A percentile compares a stretch with the other conserved stretches of the same genome.
Evolutionary conservation across 306 rosid genomes (phyloP).

Genomic region (Lablab purpureus): DNA sequence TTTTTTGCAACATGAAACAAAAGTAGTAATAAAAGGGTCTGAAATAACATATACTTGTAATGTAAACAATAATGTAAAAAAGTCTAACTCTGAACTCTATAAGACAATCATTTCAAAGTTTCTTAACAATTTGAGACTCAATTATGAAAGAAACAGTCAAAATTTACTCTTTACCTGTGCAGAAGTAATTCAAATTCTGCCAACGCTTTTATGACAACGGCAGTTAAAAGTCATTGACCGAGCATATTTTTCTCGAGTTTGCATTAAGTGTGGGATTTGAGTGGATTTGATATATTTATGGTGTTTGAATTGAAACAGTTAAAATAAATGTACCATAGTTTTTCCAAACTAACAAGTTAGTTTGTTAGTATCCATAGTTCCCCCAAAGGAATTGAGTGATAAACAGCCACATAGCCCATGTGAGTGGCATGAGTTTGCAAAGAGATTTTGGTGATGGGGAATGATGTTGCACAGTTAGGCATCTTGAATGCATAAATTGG

Average conservation of each 20-base stretch:
- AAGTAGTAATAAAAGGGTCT: not conserved
- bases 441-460: constrained; percentile 40
- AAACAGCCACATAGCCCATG: constrained; percentile 40
- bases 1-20: not conserved
- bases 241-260: not conserved
- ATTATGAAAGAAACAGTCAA: too few relatives aligned
- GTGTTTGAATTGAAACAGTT: constrained; percentile 24
- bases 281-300: not conserved
- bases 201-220: not conserved
- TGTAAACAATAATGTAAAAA: too few relatives aligned
- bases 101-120: too few relatives aligned
- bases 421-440: constrained; percentile 48
- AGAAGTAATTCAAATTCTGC: not conserved
- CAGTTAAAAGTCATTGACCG: not conserved
- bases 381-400: constrained; percentile 24
- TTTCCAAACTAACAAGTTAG: constrained; percentile 29
- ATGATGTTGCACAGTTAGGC: constrained; percentile 40
- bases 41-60: not conserved
- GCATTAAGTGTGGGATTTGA: constrained; percentile 9
- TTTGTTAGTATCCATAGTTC: constrained; percentile 6
- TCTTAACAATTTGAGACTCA: not conserved
- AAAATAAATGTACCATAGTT: constrained; percentile 27
- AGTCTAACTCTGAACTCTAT: too few relatives aligned
- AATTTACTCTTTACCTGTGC: not conserved
- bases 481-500: constrained; percentile 39